Conservation (phyloP, 2,329 filamentous ascomycete genomes). For the Aspergillus sp. region DNA sequence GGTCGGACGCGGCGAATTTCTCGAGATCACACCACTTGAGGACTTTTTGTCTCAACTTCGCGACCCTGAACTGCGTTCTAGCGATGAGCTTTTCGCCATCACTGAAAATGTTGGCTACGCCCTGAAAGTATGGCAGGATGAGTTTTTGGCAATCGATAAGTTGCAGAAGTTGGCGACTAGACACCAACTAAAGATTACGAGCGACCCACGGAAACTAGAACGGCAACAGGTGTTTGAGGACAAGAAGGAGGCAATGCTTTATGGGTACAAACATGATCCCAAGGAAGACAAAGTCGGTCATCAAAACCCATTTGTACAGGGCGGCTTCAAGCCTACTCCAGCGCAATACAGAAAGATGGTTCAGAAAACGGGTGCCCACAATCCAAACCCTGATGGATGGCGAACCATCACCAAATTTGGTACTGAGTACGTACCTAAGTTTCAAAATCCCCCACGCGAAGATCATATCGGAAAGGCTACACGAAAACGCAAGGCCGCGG, state of each 20-base stretch:
- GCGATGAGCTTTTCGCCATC: conserved; percentile 55
- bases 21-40: conserved; percentile 38
- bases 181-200: conserved; percentile 51
- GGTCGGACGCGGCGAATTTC: conserved; percentile 35
- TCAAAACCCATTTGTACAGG: conserved; percentile 59
- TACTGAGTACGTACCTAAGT: conserved; percentile 36
- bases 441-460: conserved; percentile 33
- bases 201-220: conserved; percentile 53
- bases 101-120: conserved; percentile 55
- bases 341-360: conserved; percentile 43
- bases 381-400: conserved; percentile 46
- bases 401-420: conserved; percentile 36
- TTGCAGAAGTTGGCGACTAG: conserved; percentile 50
- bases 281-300: conserved; percentile 46
- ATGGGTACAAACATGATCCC: conserved; percentile 59
- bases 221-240: conserved; percentile 55
- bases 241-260: conserved; percentile 60
- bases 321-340: conserved; percentile 46
- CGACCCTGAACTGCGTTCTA: conserved; percentile 43
- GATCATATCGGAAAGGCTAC: conserved; percentile 30
- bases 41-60: conserved; percentile 36
- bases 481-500: conserved; percentile 39
- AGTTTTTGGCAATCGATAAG: conserved; percentile 53
- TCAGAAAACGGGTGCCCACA: conserved; percentile 33
- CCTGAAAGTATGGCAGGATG: conserved; percentile 58